A percentile compares a stretch with the other conserved stretches of the same genome.
phyloP scores from a whole-genome alignment of 1,284 basidiomycete species.

The Irpex sp. region DNA sequence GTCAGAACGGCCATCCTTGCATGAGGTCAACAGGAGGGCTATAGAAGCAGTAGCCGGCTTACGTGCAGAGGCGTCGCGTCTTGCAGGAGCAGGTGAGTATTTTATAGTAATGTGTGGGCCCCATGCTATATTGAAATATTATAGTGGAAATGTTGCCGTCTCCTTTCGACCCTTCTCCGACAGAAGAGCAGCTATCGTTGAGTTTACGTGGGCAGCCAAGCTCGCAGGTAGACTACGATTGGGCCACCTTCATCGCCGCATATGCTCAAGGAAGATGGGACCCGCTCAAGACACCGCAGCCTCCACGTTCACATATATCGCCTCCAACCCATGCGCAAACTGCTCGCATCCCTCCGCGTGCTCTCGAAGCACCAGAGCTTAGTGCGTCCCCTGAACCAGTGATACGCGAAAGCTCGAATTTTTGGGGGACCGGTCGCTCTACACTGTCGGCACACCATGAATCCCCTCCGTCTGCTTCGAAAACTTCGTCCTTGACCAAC shows the following conservation, averaged over 20 bases:
- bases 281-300: constrained; percentile 70
- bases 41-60: constrained; percentile 25
- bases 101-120: not conserved
- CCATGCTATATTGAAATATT: not conserved
- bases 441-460: not conserved
- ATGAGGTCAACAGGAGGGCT: constrained; percentile 27
- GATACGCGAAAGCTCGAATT: not conserved
- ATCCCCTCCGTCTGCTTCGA: not conserved
- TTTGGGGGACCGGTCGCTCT: constrained; percentile 2
- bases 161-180: constrained; percentile 27
- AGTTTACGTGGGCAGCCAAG: constrained; percentile 18
- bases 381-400: constrained; percentile 19
- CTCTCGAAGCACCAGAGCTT: constrained; percentile 12
- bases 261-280: constrained; percentile 82
- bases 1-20: constrained; percentile 14
- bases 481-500: constrained; percentile 3
- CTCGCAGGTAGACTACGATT: constrained; percentile 51
- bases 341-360: constrained; percentile 1
- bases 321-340: constrained; percentile 19
- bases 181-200: constrained; percentile 22
- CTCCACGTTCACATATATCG: constrained; percentile 41
- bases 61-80: constrained; percentile 26
- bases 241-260: constrained; percentile 72
- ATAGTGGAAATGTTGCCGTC: constrained; percentile 25
- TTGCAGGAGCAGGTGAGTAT: constrained; percentile 25